These are phyloP conservation scores for Candida tetrigidarum DNA, from an alignment of 1,139 yeast genomes.

Conservation along the genomic window DNA sequence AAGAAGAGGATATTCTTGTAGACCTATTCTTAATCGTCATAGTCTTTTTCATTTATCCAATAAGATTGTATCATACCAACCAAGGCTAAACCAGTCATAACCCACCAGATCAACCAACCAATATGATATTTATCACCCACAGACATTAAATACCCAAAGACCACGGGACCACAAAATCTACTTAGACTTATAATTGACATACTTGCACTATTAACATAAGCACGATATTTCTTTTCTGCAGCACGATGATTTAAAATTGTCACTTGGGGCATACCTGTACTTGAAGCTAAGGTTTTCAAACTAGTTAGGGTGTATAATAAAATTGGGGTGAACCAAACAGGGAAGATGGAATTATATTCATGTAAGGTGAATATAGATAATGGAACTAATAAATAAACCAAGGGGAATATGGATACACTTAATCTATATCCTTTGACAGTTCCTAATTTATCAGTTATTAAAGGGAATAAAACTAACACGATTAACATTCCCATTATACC, in stretches of 20 bases:
- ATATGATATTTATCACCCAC: slow-evolving; percentile 35
- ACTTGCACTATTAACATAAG: slow-evolving; percentile 53
- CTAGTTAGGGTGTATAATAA: slow-evolving; percentile 25
- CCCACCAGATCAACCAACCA: slow-evolving; percentile 22
- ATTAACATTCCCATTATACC: slow-evolving; percentile 60
- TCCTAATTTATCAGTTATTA: slow-evolving; percentile 51
- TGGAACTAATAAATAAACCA: slow-evolving; percentile 54
- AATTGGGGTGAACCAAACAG: slow-evolving; percentile 25
- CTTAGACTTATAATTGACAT: slow-evolving; percentile 57
- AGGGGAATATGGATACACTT: slow-evolving; percentile 39
- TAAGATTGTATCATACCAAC: slow-evolving; percentile 17
- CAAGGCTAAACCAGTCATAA: slow-evolving; percentile 14
- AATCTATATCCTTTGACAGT: slow-evolving; percentile 47
- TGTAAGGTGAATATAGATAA: slow-evolving; percentile 48
- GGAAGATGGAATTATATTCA: slow-evolving; percentile 30
- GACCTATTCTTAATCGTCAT: slow-evolving; percentile 10
- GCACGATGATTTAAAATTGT: slow-evolving; percentile 53
- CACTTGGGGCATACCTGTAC: slow-evolving; percentile 47
- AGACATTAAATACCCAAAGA: slow-evolving; percentile 62
- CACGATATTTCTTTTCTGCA: slow-evolving; percentile 52
- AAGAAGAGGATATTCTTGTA: too few relatives aligned
- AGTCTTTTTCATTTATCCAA: slow-evolving; percentile 15
- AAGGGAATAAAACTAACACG: slow-evolving; percentile 56
- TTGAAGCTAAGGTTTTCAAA: slow-evolving; percentile 35
- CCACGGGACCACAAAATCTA: slow-evolving; percentile 59